These are phyloP conservation scores for Cordyceps tenuipes DNA, from an alignment of 2,329 filamentous ascomycete species.

Conservation along the genomic window DNA sequence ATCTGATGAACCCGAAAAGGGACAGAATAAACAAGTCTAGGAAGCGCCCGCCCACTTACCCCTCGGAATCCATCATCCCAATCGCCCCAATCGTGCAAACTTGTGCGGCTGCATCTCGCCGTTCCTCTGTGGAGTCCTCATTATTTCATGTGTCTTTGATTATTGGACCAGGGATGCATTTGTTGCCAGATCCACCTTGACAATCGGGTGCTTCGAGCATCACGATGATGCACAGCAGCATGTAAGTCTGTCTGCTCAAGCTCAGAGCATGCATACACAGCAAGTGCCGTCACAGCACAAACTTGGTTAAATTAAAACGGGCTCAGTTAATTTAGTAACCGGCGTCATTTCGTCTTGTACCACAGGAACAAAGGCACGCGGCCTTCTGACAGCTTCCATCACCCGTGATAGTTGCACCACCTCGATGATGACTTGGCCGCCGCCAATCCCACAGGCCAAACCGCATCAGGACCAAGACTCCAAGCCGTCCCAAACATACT, in stretches of 20 bases:
- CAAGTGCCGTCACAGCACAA: neutral
- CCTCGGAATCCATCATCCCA: neutral
- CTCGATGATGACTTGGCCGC: neutral
- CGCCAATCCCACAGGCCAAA: neutral
- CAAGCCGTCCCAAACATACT: conserved; percentile 5
- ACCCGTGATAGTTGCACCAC: neutral
- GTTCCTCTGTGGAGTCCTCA: conserved; percentile 2
- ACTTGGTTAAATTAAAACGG: no score
- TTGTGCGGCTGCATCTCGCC: neutral
- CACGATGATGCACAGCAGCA: neutral
- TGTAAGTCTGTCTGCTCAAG: neutral
- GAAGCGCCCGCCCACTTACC: conserved; percentile 2
- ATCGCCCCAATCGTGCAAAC: neutral
- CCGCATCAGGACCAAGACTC: neutral
- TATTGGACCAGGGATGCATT: conserved; percentile 1
- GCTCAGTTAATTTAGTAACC: no score
- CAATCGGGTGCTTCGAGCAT: neutral
- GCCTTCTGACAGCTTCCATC: no score
- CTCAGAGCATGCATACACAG: neutral
- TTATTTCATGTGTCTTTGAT: conserved; percentile 10
- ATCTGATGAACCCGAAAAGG: neutral
- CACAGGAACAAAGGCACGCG: no score
- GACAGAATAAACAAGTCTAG: conserved; percentile 3
- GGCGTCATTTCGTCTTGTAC: no score
- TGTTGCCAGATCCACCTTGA: neutral